Evolutionary conservation across 2,329 filamentous ascomycete species (phyloP).

Genomic region (Ceratocystis cubensis): DNA sequence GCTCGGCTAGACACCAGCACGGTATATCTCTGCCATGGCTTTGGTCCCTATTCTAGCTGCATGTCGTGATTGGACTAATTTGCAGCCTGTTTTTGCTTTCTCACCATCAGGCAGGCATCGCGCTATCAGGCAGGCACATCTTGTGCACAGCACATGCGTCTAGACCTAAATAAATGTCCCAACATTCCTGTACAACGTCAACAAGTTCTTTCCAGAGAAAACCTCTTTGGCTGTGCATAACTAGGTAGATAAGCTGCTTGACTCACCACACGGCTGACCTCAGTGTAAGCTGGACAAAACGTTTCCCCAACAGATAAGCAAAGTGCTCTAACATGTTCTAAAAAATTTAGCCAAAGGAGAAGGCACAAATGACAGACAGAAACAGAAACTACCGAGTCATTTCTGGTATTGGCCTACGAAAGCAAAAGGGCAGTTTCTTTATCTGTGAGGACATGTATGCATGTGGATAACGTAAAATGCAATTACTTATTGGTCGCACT

Average conservation of each 20-base stretch:
- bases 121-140: background rate
- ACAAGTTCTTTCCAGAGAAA: background rate
- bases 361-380: background rate
- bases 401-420: background rate
- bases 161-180: background rate
- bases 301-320: background rate
- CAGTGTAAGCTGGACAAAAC: background rate
- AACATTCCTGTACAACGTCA: background rate
- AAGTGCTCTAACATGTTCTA: background rate
- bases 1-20: background rate
- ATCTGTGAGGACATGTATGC: background rate
- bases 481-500: background rate
- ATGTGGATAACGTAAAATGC: background rate
- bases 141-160: background rate
- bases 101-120: background rate
- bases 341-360: background rate
- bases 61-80: no score
- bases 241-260: background rate
- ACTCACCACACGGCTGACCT: background rate
- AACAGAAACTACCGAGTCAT: background rate
- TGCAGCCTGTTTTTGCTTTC: background rate
- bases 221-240: background rate
- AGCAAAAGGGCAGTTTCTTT: background rate
- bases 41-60: background rate
- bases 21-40: background rate